A percentile compares a stretch with the other conserved stretches of the same genome.
These are phyloP conservation scores for Rhododendron ovatum DNA, from an alignment of 148 eudicot genomes.

Conservation along the genomic window DNA sequence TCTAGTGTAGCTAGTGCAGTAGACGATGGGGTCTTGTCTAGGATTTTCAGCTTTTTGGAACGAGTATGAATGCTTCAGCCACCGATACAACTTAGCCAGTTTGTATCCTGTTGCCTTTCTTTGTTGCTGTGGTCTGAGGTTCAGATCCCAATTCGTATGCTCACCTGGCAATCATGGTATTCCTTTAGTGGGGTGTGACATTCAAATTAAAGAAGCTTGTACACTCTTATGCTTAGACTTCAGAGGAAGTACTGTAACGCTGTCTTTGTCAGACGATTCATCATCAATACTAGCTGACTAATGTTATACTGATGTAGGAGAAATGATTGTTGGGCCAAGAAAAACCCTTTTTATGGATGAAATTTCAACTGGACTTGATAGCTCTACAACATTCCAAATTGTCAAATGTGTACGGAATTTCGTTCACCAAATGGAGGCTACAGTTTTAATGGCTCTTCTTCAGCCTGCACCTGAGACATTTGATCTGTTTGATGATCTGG, in stretches of 20 bases:
- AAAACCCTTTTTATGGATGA: conserved; percentile 94
- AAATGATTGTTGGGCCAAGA: conserved; percentile 87
- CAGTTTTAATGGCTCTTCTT: conserved; percentile 85
- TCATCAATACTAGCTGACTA: not conserved
- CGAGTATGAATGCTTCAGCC: not conserved
- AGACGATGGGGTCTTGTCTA: not conserved
- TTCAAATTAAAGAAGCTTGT: not conserved
- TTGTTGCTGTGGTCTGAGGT: not conserved
- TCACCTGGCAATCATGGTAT: not conserved
- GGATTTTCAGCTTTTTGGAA: not conserved
- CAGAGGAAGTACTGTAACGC: not conserved
- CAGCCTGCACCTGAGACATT: conserved; percentile 97
- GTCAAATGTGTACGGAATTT: conserved; percentile 67
- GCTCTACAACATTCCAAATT: conserved; percentile 83
- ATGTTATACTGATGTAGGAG: conserved; percentile 43
- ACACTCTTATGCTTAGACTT: not conserved
- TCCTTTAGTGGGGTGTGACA: not conserved
- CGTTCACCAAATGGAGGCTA: conserved; percentile 80
- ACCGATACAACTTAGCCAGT: not conserved
- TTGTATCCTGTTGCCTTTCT: not conserved
- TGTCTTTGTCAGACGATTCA: not conserved
- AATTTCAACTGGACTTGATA: conserved; percentile 84
- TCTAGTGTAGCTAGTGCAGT: not conserved
- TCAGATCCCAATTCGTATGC: not conserved
- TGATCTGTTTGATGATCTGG: conserved; percentile 74